Conservation (phyloP, 495 filamentous ascomycete genomes). For the Trichodelitschia bisporula region DNA sequence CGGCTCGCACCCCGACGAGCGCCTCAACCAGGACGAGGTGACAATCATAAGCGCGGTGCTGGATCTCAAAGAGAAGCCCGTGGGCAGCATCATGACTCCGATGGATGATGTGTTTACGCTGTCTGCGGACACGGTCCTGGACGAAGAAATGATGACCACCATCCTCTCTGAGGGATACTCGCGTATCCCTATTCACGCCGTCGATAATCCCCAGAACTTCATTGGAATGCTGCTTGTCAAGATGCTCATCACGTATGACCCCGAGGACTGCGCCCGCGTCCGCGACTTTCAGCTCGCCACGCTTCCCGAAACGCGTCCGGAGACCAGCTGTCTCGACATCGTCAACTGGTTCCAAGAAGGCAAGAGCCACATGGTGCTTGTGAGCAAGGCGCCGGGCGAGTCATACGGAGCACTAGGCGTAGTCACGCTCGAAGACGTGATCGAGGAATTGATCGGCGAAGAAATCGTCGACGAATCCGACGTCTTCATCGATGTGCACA, state of each 20-base stretch:
- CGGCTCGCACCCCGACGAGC: slow-evolving; percentile 55
- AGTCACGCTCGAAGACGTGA: slow-evolving; percentile 90
- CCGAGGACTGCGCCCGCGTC: slow-evolving; percentile 67
- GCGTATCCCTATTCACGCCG: slow-evolving; percentile 76
- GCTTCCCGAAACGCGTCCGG: slow-evolving; percentile 76
- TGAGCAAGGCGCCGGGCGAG: slow-evolving; percentile 72
- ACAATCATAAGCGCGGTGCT: slow-evolving; percentile 95
- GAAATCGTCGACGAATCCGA: slow-evolving; percentile 67
- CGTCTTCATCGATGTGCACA: slow-evolving; percentile 90
- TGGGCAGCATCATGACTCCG: slow-evolving; percentile 90
- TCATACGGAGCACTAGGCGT: slow-evolving; percentile 78
- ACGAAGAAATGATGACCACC: slow-evolving; percentile 75
- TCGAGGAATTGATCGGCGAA: slow-evolving; percentile 96
- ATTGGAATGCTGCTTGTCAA: slow-evolving; percentile 95
- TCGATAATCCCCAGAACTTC: slow-evolving; percentile 64
- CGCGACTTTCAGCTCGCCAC: slow-evolving; percentile 81
- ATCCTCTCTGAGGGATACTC: slow-evolving; percentile 89
- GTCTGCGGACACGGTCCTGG: slow-evolving; percentile 72
- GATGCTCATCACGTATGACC: slow-evolving; percentile 95
- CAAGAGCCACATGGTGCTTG: slow-evolving; percentile 95
- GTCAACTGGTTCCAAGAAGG: slow-evolving; percentile 99
- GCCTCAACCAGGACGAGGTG: slow-evolving; percentile 90
- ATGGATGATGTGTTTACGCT: slow-evolving; percentile 94
- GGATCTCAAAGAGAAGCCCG: slow-evolving; percentile 86
- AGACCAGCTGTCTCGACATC: slow-evolving; percentile 91